These are phyloP conservation scores for Trichophyton mentagrophytes DNA, from an alignment of 2,329 filamentous ascomycete genomes.

Conservation along the genomic window DNA sequence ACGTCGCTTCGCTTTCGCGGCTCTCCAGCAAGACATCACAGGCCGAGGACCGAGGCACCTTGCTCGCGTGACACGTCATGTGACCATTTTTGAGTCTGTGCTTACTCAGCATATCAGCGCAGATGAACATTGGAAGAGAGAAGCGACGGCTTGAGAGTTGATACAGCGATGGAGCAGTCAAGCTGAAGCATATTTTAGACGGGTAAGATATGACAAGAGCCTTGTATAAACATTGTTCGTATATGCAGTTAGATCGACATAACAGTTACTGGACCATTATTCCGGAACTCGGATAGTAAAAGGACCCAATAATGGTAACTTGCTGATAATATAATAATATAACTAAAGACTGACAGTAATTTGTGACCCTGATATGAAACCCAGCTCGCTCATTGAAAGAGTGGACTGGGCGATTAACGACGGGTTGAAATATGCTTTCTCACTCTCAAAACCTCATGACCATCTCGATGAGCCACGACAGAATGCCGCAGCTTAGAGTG, in stretches of 20 bases:
- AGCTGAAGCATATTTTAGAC: no score
- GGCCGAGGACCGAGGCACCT: conserved; percentile 9
- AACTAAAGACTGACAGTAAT: not conserved
- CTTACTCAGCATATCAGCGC: no score
- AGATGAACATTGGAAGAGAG: no score
- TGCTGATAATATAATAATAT: not conserved
- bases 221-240: no score
- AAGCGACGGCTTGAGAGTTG: no score
- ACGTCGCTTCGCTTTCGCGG: not conserved
- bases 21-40: not conserved
- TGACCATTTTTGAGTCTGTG: not conserved
- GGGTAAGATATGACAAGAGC: no score
- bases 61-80: not conserved
- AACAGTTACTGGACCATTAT: not conserved
- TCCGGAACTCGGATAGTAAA: not conserved
- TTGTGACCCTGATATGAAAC: conserved; percentile 42
- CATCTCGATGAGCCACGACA: conserved; percentile 32
- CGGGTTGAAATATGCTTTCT: conserved; percentile 24
- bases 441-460: conserved; percentile 29
- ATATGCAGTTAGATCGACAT: no score
- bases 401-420: conserved; percentile 39
- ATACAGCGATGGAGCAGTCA: no score
- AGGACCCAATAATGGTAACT: not conserved
- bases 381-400: conserved; percentile 34
- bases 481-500: conserved; percentile 31